Evolutionary conservation across 257 asterid species (phyloP).

Genomic region (Gynochthodes officinalis): DNA sequence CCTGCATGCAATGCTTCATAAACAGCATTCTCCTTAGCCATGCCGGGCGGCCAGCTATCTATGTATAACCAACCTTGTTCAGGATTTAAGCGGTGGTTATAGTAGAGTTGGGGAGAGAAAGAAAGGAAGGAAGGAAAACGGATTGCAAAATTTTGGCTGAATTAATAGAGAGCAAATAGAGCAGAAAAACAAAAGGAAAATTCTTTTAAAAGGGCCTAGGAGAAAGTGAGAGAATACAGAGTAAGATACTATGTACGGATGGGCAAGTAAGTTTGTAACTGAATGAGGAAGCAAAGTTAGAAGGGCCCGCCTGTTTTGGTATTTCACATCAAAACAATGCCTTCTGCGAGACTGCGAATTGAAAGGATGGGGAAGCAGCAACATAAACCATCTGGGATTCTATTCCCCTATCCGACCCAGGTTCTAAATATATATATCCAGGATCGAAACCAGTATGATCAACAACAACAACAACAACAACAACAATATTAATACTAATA

Average conservation of each 20-base stretch:
- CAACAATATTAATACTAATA: too few relatives aligned
- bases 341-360: too few relatives aligned
- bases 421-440: background rate
- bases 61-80: too few relatives aligned
- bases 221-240: slow-evolving; percentile 1
- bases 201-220: too few relatives aligned
- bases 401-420: background rate
- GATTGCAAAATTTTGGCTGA: too few relatives aligned
- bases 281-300: slow-evolving; percentile 50
- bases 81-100: background rate
- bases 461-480: background rate
- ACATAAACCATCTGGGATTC: slow-evolving; percentile 60
- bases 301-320: slow-evolving; percentile 35
- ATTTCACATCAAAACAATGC: background rate
- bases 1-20: too few relatives aligned
- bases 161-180: too few relatives aligned
- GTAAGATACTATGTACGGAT: slow-evolving; percentile 41
- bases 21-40: background rate
- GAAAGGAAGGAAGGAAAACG: too few relatives aligned
- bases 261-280: slow-evolving; percentile 31
- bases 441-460: too few relatives aligned
- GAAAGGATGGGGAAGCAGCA: slow-evolving; percentile 26
- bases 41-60: background rate
- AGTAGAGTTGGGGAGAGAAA: too few relatives aligned
- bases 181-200: too few relatives aligned